phyloP scores from a whole-genome alignment of 2,329 filamentous ascomycete species.

The Periconia digitata region DNA sequence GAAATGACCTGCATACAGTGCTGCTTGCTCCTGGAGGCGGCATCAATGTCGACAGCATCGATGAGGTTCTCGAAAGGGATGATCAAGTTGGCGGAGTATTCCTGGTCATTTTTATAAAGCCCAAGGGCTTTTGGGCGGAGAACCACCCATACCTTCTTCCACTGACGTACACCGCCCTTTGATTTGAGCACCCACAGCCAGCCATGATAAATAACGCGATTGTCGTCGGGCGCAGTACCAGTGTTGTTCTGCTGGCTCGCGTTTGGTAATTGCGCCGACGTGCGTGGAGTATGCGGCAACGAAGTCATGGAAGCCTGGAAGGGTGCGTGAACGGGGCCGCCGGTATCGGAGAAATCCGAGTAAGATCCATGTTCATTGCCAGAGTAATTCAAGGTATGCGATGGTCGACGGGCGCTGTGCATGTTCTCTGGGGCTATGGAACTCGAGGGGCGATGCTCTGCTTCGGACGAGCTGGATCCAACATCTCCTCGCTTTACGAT shows the following conservation, averaged over 20 bases:
- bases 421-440: constrained; percentile 31
- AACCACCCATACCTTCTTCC: constrained; percentile 94
- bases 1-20: constrained; percentile 92
- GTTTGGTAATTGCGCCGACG: constrained; percentile 49
- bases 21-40: constrained; percentile 78
- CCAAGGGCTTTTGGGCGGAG: constrained; percentile 81
- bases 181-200: constrained; percentile 83
- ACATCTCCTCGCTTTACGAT: constrained; percentile 23
- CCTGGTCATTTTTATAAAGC: constrained; percentile 88
- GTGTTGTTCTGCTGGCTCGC: constrained; percentile 63
- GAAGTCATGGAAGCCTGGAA: constrained; percentile 55
- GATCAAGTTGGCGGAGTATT: constrained; percentile 85
- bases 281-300: constrained; percentile 22
- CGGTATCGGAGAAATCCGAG: constrained; percentile 82
- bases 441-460: constrained; percentile 37
- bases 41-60: constrained; percentile 89
- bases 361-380: constrained; percentile 72
- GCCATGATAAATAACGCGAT: constrained; percentile 92
- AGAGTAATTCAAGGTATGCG: constrained; percentile 64
- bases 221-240: constrained; percentile 60
- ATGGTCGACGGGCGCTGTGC: constrained; percentile 55
- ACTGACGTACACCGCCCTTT: constrained; percentile 81
- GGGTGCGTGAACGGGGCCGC: constrained; percentile 46
- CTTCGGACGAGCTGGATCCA: constrained; percentile 51
- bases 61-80: constrained; percentile 77